Evolutionary conservation across 1,139 yeast genomes (phyloP), one percentile per base, ranked within the genome.

Genomic region (Torulaspora pretoriensis): DNA sequence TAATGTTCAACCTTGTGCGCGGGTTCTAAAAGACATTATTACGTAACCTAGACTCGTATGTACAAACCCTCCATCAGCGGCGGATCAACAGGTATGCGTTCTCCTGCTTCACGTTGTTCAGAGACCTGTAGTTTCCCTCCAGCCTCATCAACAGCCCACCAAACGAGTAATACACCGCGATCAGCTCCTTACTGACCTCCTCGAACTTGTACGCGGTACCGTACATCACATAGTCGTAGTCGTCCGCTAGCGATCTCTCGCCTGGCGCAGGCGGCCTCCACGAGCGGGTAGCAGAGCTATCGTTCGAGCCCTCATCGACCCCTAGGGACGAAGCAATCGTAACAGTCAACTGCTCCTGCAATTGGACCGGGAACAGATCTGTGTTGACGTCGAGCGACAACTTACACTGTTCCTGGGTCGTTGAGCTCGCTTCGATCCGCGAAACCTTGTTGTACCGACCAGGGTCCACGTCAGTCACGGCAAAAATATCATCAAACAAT

Each of bases 151-250:
- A 74, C 57, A 92, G 76, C 4, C 99, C 99, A 43, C 99, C 99
- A 67, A 90, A 92, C 5, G 97, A 89, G 51, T 89, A 85, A 65
- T 88, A 92, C 23, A 92, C 96, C 22, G 95, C 82, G 70, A 87
- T 84, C 59, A 73, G 72, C 60, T 80, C 84, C 46, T 65, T 57
- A 40, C 57, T 56, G 53, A 83, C 81, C 69, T 92, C 98, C 65
- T 92, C 97, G 63, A 94, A 92, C 67, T 92, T 89, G 74, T 94
- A 94, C 39, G 94, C 95, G 12, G 97, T 90, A 48, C 99, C 99
- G 67, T 90, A 83, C 97, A 92, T 92, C 57, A 92, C 97, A 60
- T 94, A 94, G 65, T 94, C 98, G 69, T 89, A 92, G 63, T 92
- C 97, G 64, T 92, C 97, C 49, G 97, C 96, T 61, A 92, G 74